phyloP scores from a whole-genome alignment of 2,329 filamentous ascomycete species.

The Bipolaris sorokiniana region DNA sequence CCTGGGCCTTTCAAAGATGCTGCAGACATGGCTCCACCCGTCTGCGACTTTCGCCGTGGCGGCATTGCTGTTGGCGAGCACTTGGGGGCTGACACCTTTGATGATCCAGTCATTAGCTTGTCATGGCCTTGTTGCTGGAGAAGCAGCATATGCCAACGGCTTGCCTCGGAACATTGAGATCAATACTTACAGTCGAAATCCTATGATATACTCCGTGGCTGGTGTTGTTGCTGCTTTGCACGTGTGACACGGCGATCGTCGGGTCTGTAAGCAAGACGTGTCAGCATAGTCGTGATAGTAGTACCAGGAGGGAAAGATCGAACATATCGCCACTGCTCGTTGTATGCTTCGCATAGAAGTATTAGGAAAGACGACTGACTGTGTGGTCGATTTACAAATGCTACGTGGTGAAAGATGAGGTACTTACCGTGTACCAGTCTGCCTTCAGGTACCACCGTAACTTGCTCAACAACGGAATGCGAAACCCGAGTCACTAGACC shows the following conservation, averaged over 20 bases:
- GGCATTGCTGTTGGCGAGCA: constrained; percentile 35
- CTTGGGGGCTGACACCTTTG: constrained; percentile 6
- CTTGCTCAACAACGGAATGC: constrained; percentile 26
- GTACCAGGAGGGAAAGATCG: constrained; percentile 8
- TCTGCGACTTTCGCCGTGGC: constrained; percentile 42
- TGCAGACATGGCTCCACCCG: constrained; percentile 23
- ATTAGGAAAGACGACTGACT: not conserved
- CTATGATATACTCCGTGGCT: not conserved
- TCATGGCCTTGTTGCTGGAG: constrained; percentile 12
- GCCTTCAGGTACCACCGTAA: constrained; percentile 27
- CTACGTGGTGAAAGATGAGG: constrained; percentile 18
- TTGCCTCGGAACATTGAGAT: not conserved
- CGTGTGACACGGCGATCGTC: constrained; percentile 2
- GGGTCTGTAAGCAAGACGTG: constrained; percentile 25
- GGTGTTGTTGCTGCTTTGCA: not conserved
- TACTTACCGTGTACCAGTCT: constrained; percentile 30
- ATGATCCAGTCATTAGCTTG: constrained; percentile 28
- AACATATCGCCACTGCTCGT: not conserved
- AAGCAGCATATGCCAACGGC: not conserved
- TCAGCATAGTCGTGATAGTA: constrained; percentile 21
- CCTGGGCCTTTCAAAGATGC: constrained; percentile 26
- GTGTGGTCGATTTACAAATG: not conserved
- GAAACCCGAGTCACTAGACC: constrained; percentile 21
- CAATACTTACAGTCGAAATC: constrained; percentile 20
- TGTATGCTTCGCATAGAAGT: not conserved